Base-by-base conservation (phyloP, 495 filamentous ascomycete genomes). In the Penicillium riverlandense region DNA sequence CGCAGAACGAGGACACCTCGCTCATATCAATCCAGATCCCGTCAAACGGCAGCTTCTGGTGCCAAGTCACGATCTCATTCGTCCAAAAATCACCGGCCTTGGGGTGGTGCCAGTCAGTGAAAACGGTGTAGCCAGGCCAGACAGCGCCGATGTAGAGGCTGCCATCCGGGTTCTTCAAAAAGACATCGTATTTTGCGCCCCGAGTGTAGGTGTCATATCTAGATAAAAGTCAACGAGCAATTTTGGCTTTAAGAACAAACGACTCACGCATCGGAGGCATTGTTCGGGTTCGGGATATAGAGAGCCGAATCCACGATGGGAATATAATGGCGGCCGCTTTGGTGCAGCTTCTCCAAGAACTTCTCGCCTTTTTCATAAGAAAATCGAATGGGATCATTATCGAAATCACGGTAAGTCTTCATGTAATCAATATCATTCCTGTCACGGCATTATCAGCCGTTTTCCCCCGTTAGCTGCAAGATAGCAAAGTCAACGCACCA, bases 221-320 rank as follows among this genome's bases (percentile, higher is more conserved):
- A 37, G 12, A 31, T 27, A 35, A 34, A 11, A 13, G 13, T 33
- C 28, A 39, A 37, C 47, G 36, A 49, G 31, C 22, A 6, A 6
- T 8, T 5, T 12, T 22, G 14, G 29, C 35, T 13, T 8, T 13
- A 8, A 11, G 37, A 7, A 13, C 8, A 41, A 6, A 27, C 8
- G 31, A 58, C 70, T 57, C 50, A 82, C 58, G 76, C 76, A 63
- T 94, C 88, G 34, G 70, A 80, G 0, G 71, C 68, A 50, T 92
- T 85, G 11, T 76, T 63, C 3, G 85, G 85, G 41, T 88, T 84
- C 0, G 87, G 85, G 16, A 81, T 77, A 49, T 90, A 91, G 29
- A 92, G 78, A 4, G 85, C 88, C 1, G 84, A 75, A 55, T 94
- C 88, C 11, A 95, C 75, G 38, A 95, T 92, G 0, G 86, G 87